Evolutionary conservation across 176 grass and related monocot genomes (phyloP), one percentile per base, ranked within the genome.

Genomic region (Musa troglodytarum): DNA sequence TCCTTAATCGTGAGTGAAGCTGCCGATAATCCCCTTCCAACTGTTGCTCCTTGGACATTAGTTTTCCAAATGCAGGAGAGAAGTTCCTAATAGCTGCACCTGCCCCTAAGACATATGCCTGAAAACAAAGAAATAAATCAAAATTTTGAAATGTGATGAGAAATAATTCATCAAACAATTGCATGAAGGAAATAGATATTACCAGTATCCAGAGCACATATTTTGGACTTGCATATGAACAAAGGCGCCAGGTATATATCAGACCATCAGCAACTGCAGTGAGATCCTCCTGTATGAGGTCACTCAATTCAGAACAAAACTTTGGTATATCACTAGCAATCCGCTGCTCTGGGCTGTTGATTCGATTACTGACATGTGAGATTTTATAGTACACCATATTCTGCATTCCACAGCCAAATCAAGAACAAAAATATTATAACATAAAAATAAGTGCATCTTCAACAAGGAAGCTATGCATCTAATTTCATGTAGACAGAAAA

Each of bases 351-450:
- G 95, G 95, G 69, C 87, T 99, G 80, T 83, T 86, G 75, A 94
- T 81, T 76, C 84, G 88, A 78, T 91, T 75, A 71, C 92, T 90
- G 76, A 99, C 90, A 61, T 99, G 86, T 65, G 95, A 99, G 61
- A 99, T 89, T 86, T 99, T 99, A 86, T 99, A 99, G 83, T 94
- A 99, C 76, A 89, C 95, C 95, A 99, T 99, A 83, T 94, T 91
- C 95, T 99, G 95, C 71, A 62, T 25, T 80, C 56, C 86, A 66
- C 81, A 72, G 26, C 72, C 51, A 86, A 69, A 74, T 82, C 25
- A 63, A 75, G 15, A 43, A 54, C 14, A 13, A 74, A 77, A 2
- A 78, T 52, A 16, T 34, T 34, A 34, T 34, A 34, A 34, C 29
- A 34, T 34, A 75, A 20, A 16, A 19, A 73, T 11, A 73, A 73